Evolutionary conservation across 805 yeast species (phyloP), one percentile per base, ranked within the genome.

Genomic region (Huiozyma sinensis): DNA sequence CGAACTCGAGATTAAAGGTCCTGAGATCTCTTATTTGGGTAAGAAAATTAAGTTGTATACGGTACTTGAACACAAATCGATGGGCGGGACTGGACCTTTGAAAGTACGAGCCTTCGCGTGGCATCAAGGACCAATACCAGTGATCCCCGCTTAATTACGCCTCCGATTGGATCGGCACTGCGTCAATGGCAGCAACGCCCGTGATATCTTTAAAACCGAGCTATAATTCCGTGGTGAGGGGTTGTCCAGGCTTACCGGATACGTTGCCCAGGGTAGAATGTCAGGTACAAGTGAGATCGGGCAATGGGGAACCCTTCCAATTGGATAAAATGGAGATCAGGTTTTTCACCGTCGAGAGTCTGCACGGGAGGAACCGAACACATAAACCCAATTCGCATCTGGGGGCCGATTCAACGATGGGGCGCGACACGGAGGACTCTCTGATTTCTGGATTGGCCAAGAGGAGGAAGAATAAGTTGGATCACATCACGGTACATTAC

Each of bases 161-260:
- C 4, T 17, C 24, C 4, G 24, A 17, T 17, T 17, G 24, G 24
- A 17, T 17, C 24, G 24, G 24, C 2, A 17, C 24, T 17, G 24
- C 5, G 28, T 24, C 17, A 17, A 45, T 45, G 47, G 10, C 36
- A 53, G 49, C 62, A 10, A 50, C 51, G 38, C 68, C 68, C 5
- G 56, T 61, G 3, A 55, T 64, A 36, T 60, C 67, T 0, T 38
- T 79, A 40, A 73, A 72, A 43, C 75, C 81, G 3, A 69, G 77
- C 34, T 73, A 72, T 39, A 65, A 68, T 29, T 67, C 76, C n/a
- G 63, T 76, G 0, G 76, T 80, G 1, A 63, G 71, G 41, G 87
- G 87, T 3, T 77, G 83, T 59, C 85, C 86, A 0, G 87, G 87
- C 0, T 76, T 80, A 1, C 76, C 81, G 1, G 70, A 77, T 42